Evolutionary conservation across 129 eudicot genomes (phyloP).

Genomic region (carrot (Daucus carota)): DH1_v3.0 NC_030386.2:38181001-38181500

Average conservation of each 20-base stretch:
- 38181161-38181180: not conserved
- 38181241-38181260: slow-evolving; percentile 3
- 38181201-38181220: not conserved
- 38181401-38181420: no score
- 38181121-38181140: not conserved
- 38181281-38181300: no score
- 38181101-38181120: not conserved
- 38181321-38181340: no score
- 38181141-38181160: not conserved
- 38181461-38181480: no score
- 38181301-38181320: no score
- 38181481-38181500: no score
- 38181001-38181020: not conserved
- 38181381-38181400: no score
- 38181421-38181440: no score
- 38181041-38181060: not conserved
- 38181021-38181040: not conserved
- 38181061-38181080: not conserved
- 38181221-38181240: not conserved
- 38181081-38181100: not conserved
- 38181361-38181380: no score
- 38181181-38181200: slow-evolving; percentile 8
- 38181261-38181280: not conserved
- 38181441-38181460: no score
- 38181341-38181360: no score